Evolutionary conservation across 495 filamentous ascomycete genomes (phyloP).

Genomic region (Penicillium goetzii): DNA sequence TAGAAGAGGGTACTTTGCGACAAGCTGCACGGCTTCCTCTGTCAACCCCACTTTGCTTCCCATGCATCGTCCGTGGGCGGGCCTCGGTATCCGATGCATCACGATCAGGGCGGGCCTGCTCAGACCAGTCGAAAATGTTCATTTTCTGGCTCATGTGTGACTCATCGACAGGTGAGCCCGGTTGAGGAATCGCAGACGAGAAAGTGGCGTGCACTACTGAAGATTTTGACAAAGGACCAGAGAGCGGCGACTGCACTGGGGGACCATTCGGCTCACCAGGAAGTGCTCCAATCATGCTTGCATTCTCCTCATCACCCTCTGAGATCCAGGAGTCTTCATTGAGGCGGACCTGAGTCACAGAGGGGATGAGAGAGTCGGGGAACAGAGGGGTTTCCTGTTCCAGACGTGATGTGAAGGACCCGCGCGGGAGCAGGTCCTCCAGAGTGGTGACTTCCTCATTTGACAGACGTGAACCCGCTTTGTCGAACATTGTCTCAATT

Average conservation of each 20-base stretch:
- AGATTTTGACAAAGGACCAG: constrained; percentile 9
- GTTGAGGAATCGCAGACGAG: constrained; percentile 5
- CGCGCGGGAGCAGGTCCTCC: constrained; percentile 51
- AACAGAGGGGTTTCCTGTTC: constrained; percentile 36
- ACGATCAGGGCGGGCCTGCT: constrained; percentile 61
- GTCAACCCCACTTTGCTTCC: constrained; percentile 75
- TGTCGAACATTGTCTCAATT: constrained; percentile 88
- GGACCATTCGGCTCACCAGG: constrained; percentile 31
- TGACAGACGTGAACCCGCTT: constrained; percentile 60
- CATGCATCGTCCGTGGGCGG: constrained; percentile 87
- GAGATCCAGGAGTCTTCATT: constrained; percentile 26
- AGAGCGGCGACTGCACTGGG: constrained; percentile 7
- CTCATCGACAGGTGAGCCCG: constrained; percentile 22
- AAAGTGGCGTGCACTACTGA: constrained; percentile 6
- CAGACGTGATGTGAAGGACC: constrained; percentile 42
- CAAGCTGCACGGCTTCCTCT: constrained; percentile 74
- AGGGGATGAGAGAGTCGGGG: constrained; percentile 56
- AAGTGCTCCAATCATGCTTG: constrained; percentile 40
- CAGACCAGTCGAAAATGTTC: constrained; percentile 85
- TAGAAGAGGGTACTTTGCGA: constrained; percentile 73
- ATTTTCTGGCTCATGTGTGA: constrained; percentile 33
- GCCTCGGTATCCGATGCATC: constrained; percentile 56
- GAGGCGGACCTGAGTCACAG: constrained; percentile 33
- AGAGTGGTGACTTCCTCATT: constrained; percentile 64
- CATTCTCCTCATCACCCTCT: constrained; percentile 38